Percentiles rank a stretch among this genome's conserved stretches.
These are phyloP conservation scores for Plasmodium berghei DNA, from an alignment of 169 alveolate genomes.

Conservation along the genomic window DNA sequence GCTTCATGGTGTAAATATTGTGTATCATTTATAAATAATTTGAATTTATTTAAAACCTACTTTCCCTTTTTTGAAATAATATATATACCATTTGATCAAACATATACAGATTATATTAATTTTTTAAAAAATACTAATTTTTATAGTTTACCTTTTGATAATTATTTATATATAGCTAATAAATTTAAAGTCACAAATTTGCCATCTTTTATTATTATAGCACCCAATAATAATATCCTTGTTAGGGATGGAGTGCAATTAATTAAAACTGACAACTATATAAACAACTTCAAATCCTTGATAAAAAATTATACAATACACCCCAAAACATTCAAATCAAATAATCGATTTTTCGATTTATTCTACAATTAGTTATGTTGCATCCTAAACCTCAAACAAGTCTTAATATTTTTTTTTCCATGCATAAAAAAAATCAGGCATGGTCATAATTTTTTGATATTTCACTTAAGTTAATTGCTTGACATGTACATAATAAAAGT, in stretches of 20 bases:
- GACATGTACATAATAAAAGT: too few species aligned
- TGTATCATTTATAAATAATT: constrained; percentile 42
- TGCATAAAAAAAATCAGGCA: too few species aligned
- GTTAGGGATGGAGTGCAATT: constrained; percentile 64
- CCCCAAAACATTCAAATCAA: constrained; percentile 21
- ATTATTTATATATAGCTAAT: constrained; percentile 52
- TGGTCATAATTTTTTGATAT: too few species aligned
- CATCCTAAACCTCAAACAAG: too few species aligned
- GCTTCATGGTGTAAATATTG: constrained; percentile 76
- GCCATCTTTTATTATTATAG: constrained; percentile 52
- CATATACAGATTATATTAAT: constrained; percentile 50
- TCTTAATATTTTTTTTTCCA: too few species aligned
- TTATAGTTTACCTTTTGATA: constrained; percentile 65
- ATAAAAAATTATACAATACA: constrained; percentile 39
- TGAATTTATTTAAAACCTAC: constrained; percentile 42
- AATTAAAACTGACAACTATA: constrained; percentile 46
- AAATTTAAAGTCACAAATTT: constrained; percentile 40
- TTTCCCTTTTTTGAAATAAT: constrained; percentile 59
- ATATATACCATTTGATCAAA: constrained; percentile 70
- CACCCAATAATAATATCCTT: constrained; percentile 44
- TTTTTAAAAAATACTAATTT: constrained; percentile 46
- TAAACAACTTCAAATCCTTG: constrained; percentile 48
- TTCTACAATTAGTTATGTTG: constrained; percentile 8
- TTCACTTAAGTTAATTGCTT: too few species aligned
- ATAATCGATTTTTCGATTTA: constrained; percentile 49